Conservation (phyloP, 305 asterid genomes). For the Plantago lanceolata region DNA sequence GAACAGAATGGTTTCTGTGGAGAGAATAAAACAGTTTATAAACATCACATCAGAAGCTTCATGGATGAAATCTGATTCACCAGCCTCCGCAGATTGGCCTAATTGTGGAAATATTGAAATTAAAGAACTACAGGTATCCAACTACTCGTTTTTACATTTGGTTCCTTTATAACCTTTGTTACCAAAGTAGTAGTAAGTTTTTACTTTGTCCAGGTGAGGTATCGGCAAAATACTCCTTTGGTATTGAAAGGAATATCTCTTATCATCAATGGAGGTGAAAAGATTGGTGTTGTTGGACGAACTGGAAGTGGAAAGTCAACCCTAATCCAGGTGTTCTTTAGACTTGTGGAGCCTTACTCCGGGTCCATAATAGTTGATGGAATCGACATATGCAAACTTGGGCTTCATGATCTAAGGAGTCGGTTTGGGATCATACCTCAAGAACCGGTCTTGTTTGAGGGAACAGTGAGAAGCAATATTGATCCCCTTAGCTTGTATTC, state of each 20-base stretch:
- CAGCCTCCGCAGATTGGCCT: conserved; percentile 57
- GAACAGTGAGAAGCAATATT: conserved; percentile 60
- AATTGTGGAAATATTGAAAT: conserved; percentile 42
- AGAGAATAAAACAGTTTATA: conserved; percentile 63
- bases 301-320: conserved; percentile 83
- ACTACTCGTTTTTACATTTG: too few relatives aligned
- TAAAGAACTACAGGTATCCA: conserved; percentile 56
- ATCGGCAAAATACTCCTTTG: conserved; percentile 56
- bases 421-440: conserved; percentile 78
- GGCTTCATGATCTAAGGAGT: conserved; percentile 64
- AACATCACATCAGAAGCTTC: conserved; percentile 62
- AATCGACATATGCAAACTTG: conserved; percentile 50
- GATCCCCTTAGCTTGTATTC: conserved; percentile 60
- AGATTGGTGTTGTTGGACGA: conserved; percentile 67
- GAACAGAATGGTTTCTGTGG: conserved; percentile 71
- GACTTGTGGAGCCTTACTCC: conserved; percentile 57
- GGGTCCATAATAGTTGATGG: conserved; percentile 59
- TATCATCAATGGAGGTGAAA: conserved; percentile 53
- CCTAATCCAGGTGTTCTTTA: conserved; percentile 61
- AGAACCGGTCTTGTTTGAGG: conserved; percentile 65
- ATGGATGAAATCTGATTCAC: conserved; percentile 36
- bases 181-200: too few relatives aligned
- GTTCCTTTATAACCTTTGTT: too few relatives aligned
- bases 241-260: conserved; percentile 61
- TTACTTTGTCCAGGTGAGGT: conserved; percentile 50